Conservation (phyloP, 2,329 filamentous ascomycete species). For the Hypoxylon sp. region DNA sequence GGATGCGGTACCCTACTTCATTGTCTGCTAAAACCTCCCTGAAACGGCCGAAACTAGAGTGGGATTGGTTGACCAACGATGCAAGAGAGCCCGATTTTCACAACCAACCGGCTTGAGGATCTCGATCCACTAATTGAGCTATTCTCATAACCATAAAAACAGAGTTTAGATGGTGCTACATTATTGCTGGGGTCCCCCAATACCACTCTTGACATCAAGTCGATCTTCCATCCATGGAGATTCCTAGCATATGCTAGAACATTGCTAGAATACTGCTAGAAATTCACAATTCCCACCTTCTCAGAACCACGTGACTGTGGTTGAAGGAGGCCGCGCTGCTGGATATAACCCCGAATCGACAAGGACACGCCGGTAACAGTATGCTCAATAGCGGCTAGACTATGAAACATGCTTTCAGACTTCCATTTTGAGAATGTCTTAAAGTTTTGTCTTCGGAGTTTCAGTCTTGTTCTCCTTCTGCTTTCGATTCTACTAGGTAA, state of each 20-base stretch:
- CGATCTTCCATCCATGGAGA: neutral
- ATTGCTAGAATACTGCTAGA: neutral
- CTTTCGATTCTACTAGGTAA: neutral
- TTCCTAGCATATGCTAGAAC: neutral
- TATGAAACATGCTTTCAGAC: neutral
- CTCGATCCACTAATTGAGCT: neutral
- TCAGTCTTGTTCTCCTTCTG: neutral
- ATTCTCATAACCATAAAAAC: neutral
- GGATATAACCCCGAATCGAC: neutral
- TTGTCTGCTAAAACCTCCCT: neutral
- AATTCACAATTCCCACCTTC: neutral
- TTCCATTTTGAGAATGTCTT: neutral
- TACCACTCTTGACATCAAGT: neutral
- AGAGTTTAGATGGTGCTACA: conserved; percentile 3
- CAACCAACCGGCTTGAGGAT: neutral
- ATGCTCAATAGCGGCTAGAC: neutral
- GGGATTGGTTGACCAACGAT: neutral
- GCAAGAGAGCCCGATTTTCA: neutral
- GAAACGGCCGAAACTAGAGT: neutral
- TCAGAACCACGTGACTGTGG: neutral
- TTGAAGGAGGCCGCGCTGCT: neutral
- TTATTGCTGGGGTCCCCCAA: neutral
- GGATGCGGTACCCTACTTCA: neutral
- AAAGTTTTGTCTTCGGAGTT: neutral
- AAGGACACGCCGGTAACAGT: neutral